Evolutionary conservation across 2,329 filamentous ascomycete species (phyloP), one percentile per base, ranked within the genome.

Genomic region (Xylariales sp.): DNA sequence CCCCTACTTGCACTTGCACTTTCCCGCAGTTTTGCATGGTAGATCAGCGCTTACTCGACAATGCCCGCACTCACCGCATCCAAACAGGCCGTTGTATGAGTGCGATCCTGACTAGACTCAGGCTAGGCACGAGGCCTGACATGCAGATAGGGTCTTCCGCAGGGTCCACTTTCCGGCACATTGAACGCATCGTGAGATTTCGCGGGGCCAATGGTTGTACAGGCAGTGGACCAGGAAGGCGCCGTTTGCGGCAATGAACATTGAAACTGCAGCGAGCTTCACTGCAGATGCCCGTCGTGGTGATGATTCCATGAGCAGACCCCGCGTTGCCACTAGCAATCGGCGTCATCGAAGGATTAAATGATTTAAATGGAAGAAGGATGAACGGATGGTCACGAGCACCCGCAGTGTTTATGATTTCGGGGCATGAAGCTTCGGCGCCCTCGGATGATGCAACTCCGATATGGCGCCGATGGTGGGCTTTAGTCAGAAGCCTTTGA

Each of bases 61-160:
- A 18, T 35, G 20, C 18, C 16, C 33, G 16, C 33, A 15, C 18
- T 12, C 33, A 21, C 20, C 16, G n/a, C n/a, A 16, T 22, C 5
- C 15, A 19, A 16, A 31, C 12, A 15, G 11, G 16, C 6, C 28
- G 16, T 31, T 31, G 6, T n/a, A 31, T 31, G 12, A 31, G 11
- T 31, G 12, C n/a, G 16, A 31, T 12, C 28, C 28, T 31, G 28
- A 11, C 28, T 5, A 15, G 28, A 11, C 28, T 6, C 28, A 31
- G 28, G 28, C 29, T 11, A 9, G 31, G 31, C 16, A 19, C 16
- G 18, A 18, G n/a, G 18, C 31, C 31, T 15, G 20, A 14, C 25
- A 24, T 38, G 36, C 36, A 29, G 24, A 38, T 31, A 38, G 36
- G 36, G 36, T 38, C 36, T 27, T 38, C 12, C n/a, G 15, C 15